Percentiles rank a stretch among this genome's conserved stretches.
These are phyloP conservation scores for slime mould (Dictyostelium discoideum) DNA, from an alignment of 78 protist species.

Conservation along the genomic window DNA sequence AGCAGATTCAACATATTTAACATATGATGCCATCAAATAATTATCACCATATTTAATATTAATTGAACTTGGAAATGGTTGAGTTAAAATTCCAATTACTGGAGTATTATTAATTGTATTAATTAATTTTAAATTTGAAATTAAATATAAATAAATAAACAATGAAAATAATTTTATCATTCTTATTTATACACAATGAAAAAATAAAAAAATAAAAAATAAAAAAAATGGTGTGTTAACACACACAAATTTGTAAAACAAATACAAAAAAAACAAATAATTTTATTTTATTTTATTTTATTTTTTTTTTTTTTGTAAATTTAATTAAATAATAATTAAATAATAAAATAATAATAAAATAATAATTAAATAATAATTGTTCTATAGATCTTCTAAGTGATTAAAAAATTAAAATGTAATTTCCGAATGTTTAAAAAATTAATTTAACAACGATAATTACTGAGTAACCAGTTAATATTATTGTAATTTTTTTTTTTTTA, in stretches of 20 bases:
- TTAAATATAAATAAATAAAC: neutral
- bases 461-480: no score
- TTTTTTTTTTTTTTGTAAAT: no score
- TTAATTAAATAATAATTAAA: no score
- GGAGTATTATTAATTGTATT: constrained; percentile 25
- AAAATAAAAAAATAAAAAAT: neutral
- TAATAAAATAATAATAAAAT: no score
- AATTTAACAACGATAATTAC: no score
- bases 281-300: no score
- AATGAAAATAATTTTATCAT: neutral
- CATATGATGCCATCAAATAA: constrained; percentile 87
- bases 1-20: constrained; percentile 88
- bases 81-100: constrained; percentile 79
- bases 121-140: neutral
- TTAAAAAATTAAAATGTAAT: no score
- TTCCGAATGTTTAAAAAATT: no score
- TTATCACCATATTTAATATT: constrained; percentile 16
- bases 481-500: no score
- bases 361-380: no score
- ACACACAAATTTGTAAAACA: neutral
- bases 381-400: no score
- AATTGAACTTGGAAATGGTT: constrained; percentile 6
- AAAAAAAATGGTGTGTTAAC: neutral
- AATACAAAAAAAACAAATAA: neutral
- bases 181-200: neutral